Percentiles rank a stretch among this genome's conserved stretches.
Conservation (phyloP, 768 basidiomycete species). For the Boletales sp. region DNA sequence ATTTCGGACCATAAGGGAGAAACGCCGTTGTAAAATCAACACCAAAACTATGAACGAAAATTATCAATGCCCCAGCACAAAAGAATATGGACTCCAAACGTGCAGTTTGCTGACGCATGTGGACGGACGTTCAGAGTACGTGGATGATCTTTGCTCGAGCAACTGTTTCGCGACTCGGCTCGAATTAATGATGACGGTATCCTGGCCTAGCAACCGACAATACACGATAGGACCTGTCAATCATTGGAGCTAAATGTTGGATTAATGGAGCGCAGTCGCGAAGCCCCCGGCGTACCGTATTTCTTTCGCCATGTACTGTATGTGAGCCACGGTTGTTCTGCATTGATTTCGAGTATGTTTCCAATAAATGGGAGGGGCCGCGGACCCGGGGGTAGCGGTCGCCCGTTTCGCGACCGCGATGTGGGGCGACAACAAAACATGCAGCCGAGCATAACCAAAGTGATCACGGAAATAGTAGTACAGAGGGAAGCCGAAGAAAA, state of each 20-base stretch:
- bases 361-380: slow-evolving; percentile 21
- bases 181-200: slow-evolving; percentile 26
- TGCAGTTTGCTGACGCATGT: slow-evolving; percentile 22
- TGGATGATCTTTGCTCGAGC: slow-evolving; percentile 28
- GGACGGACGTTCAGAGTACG: slow-evolving; percentile 27
- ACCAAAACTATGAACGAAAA: slow-evolving; percentile 19
- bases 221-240: slow-evolving; percentile 27
- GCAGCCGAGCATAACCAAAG: slow-evolving; percentile 9
- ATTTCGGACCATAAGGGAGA: slow-evolving; percentile 25
- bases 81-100: neutral
- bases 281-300: slow-evolving; percentile 22
- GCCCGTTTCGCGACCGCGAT: slow-evolving; percentile 3
- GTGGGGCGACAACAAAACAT: slow-evolving; percentile 5
- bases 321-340: slow-evolving; percentile 24
- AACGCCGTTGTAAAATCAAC: slow-evolving; percentile 29
- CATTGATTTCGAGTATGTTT: slow-evolving; percentile 22
- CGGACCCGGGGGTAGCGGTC: slow-evolving; percentile 23
- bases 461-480: slow-evolving; percentile 10
- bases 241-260: neutral
- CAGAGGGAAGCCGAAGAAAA: neutral
- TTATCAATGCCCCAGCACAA: neutral
- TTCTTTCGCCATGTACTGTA: slow-evolving; percentile 26
- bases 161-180: slow-evolving; percentile 22
- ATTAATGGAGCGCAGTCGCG: neutral
- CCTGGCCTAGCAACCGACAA: slow-evolving; percentile 24